phyloP scores from a whole-genome alignment of 2,329 filamentous ascomycete species.

The Fusarium armeniacum region DNA sequence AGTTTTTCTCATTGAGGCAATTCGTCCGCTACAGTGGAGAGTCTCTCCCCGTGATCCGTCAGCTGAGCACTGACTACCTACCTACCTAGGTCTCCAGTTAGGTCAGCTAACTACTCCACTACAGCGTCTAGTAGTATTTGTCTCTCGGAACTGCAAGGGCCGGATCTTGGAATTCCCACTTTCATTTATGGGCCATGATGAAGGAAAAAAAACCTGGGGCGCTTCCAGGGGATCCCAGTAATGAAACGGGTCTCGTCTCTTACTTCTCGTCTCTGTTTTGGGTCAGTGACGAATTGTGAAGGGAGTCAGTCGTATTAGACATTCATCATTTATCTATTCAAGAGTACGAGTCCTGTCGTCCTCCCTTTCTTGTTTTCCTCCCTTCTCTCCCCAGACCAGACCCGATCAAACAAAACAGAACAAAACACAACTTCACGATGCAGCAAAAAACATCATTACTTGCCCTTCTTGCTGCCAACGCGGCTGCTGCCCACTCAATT shows the following conservation, averaged over 20 bases:
- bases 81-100: no score
- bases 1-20: neutral
- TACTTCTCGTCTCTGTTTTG: constrained; percentile 14
- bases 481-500: constrained; percentile 4
- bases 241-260: constrained; percentile 13
- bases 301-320: neutral
- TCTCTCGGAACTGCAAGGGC: neutral
- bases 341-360: neutral
- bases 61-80: neutral
- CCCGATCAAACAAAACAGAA: neutral
- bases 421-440: constrained; percentile 11
- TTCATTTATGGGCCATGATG: neutral
- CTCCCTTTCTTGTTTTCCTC: neutral
- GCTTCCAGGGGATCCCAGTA: constrained; percentile 10
- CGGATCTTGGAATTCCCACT: neutral
- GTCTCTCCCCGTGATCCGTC: neutral
- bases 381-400: neutral
- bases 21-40: neutral
- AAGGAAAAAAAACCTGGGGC: constrained; percentile 11
- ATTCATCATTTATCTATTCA: neutral
- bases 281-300: constrained; percentile 13
- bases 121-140: neutral
- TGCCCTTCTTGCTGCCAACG: constrained; percentile 2
- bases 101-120: neutral
- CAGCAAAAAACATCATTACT: constrained; percentile 3